Evolutionary conservation across 2,329 filamentous ascomycete genomes (phyloP), one percentile per base, ranked within the genome.

Genomic region (Ophiostoma montium): DNA sequence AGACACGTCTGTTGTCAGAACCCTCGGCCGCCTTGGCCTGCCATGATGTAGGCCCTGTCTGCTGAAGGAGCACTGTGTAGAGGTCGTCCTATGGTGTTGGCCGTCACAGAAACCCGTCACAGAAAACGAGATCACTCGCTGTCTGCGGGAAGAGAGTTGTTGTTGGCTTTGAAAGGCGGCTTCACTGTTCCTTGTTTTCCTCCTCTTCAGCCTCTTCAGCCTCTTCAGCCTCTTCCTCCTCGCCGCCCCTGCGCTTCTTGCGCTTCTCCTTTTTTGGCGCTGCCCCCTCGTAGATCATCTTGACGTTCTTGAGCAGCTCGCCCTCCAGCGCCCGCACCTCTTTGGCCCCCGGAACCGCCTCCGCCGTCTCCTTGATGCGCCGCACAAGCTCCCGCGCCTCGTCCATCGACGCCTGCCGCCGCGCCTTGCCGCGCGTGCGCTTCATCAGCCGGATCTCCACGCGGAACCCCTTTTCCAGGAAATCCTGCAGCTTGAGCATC

Each of bases 361-460:
- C 53, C 10, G 62, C 50, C 3, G 54, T 50, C n/a, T 63, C 64
- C 33, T 63, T 63, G 32, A 74, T 58, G 43, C 55, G 61, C 42
- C 52, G 54, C 27, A 90, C 57, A 41, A 89, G 62, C 21, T 64
- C 70, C 52, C 73, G 62, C 18, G 77, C 78, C 63, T 89, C 81
- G 21, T 79, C 76, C 35, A 59, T 58, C 1, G 70, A 78, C 0
- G 84, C 78, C 50, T 69, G 68, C 55, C 75, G 70, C 57, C 70
- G 70, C 54, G 74, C 70, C 55, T 77, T 78, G 51, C 72, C 71
- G 57, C 72, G 75, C 71, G 82, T 89, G 62, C 75, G 76, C 51
- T 61, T 62, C n/a, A 78, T 77, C 45, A 95, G 58, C 48, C 82
- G 58, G 11, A 95, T 60, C 61, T 92, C 82, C 18, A 95, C 86